Evolutionary conservation across 1,284 basidiomycete genomes (phyloP).

Genomic region (Anthracocystis panici-leucophaei): DNA sequence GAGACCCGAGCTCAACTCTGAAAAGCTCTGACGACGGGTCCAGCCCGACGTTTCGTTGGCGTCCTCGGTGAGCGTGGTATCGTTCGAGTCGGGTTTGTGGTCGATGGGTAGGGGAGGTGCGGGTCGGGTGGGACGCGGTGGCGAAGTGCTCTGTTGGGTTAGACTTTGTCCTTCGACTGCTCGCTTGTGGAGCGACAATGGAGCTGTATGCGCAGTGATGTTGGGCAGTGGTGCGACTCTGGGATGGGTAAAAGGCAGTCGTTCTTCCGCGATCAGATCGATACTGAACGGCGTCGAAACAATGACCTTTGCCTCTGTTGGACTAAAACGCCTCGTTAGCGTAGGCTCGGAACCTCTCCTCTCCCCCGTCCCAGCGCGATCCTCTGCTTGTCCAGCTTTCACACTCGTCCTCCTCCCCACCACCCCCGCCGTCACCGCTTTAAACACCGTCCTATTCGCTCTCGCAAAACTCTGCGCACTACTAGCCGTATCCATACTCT

Average conservation of each 20-base stretch:
- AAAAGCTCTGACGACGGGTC: slow-evolving; percentile 22
- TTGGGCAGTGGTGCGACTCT: slow-evolving; percentile 20
- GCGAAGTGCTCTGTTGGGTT: slow-evolving; percentile 6
- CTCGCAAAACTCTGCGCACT: not conserved
- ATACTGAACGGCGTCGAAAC: slow-evolving; percentile 13
- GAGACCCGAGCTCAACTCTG: slow-evolving; percentile 16
- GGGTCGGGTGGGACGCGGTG: slow-evolving; percentile 18
- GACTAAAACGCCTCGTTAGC: not conserved
- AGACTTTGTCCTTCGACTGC: not conserved
- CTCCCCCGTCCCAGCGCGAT: slow-evolving; percentile 10
- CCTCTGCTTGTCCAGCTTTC: not conserved
- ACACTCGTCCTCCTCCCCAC: slow-evolving; percentile 24
- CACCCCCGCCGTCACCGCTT: slow-evolving; percentile 9
- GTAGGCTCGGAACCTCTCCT: slow-evolving; percentile 19
- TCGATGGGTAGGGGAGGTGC: slow-evolving; percentile 8
- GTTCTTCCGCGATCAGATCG: slow-evolving; percentile 15
- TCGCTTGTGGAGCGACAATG: not conserved
- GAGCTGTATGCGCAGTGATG: not conserved
- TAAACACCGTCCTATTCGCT: slow-evolving; percentile 39
- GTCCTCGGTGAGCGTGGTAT: slow-evolving; percentile 23
- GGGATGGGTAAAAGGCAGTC: slow-evolving; percentile 12
- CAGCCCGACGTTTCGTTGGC: slow-evolving; percentile 16
- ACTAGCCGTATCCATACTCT: not conserved
- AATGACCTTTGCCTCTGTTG: not conserved
- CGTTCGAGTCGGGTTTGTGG: not conserved